phyloP scores from a whole-genome alignment of 495 filamentous ascomycete species.

The Penicillium turbatum region DNA sequence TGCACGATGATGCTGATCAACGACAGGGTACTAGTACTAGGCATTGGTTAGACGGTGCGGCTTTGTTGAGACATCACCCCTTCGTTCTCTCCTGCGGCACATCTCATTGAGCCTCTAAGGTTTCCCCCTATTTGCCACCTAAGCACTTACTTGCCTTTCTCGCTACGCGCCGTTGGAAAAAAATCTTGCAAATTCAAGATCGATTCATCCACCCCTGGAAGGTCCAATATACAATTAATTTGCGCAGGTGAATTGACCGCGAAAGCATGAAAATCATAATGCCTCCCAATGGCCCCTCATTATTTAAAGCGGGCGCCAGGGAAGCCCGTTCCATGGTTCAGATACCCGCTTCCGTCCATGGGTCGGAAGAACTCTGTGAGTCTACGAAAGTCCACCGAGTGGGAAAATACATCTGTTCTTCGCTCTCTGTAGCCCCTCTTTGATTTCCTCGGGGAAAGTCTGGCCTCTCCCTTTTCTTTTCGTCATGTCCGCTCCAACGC shows the following conservation, averaged over 20 bases:
- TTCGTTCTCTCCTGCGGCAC: slow-evolving; percentile 15
- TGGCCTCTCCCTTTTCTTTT: slow-evolving; percentile 10
- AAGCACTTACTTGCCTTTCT: neutral
- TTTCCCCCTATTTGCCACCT: slow-evolving; percentile 2
- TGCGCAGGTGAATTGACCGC: neutral
- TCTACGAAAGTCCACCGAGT: slow-evolving; percentile 14
- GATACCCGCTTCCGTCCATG: slow-evolving; percentile 40
- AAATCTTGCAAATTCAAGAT: neutral
- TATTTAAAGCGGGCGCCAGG: slow-evolving; percentile 32
- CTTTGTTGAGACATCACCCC: slow-evolving; percentile 25
- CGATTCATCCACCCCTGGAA: neutral
- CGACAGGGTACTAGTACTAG: slow-evolving; percentile 7
- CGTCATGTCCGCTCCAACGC: slow-evolving; percentile 40
- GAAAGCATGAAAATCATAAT: slow-evolving; percentile 4
- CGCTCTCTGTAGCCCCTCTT: slow-evolving; percentile 5
- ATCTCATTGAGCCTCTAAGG: neutral
- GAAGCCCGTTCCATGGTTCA: slow-evolving; percentile 29
- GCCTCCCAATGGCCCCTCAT: slow-evolving; percentile 6
- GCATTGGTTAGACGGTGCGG: slow-evolving; percentile 19
- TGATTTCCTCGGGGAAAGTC: neutral
- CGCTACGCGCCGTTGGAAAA: slow-evolving; percentile 23
- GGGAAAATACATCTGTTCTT: slow-evolving; percentile 4
- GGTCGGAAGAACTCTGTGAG: slow-evolving; percentile 40
- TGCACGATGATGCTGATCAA: slow-evolving; percentile 21
- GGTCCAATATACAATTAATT: neutral